Evolutionary conservation across 768 basidiomycete genomes (phyloP), one percentile per base, ranked within the genome.

Genomic region (Boletus subcaerulescens): DNA sequence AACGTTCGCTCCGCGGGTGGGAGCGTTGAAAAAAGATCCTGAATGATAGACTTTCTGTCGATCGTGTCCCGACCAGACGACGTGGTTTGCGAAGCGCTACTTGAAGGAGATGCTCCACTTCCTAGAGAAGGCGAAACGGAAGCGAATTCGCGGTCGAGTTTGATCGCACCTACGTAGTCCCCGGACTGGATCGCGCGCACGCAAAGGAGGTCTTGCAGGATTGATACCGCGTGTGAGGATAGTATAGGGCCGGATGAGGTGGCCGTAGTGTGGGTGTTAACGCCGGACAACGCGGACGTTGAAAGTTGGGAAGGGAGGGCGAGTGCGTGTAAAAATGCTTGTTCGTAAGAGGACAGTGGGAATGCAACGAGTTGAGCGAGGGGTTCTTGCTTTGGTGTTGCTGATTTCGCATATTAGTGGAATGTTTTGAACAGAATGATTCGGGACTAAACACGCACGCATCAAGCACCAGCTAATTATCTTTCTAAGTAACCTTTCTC

Each of bases 141-240:
- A 39, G 76, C 68, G 59, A 89, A 85, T 60, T 80, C 76, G 47
- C 82, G 80, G 67, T 93, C 89, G 41, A 89, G 76, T 71, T 85
- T 86, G 65, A 92, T 81, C 10, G 89, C 91, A n/a, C 84, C 82
- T 0, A 79, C 71, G 61, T 86, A 84, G 54, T 81, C 80, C 4
- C 89, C 91, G 3, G 76, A 78, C 63, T 90, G 86, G 33, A 93
- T 80, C 10, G 92, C 80, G 11, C 91, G 85, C 15, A 87, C 81
- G 56, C 86, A 89, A 29, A 89, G 77, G n/a, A 93, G 78, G 58
- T 93, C 88, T 66, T 90, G 90, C 0, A 93, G 68, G 14, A 81
- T 74, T 6, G 84, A 76, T 24, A 85, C 66, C 3, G 83, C 80
- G 2, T 77, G 61, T 9, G 77, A 58, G 1, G 84, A 73, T 11